These are phyloP conservation scores for Ambrosiella cleistominuta DNA, from an alignment of 2,329 filamentous ascomycete genomes.

Conservation along the genomic window DNA sequence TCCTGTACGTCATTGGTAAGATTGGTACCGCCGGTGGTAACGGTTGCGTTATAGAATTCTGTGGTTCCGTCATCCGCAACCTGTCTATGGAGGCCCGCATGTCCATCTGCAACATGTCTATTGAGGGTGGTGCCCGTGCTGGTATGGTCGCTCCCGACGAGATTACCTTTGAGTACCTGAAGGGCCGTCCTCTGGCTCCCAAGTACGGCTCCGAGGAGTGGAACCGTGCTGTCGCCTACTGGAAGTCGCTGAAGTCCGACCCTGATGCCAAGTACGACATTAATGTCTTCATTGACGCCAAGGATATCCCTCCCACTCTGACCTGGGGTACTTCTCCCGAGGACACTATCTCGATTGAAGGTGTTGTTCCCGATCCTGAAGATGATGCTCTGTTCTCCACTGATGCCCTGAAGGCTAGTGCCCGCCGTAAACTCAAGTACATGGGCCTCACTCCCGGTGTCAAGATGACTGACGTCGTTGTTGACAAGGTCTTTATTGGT, in stretches of 20 bases:
- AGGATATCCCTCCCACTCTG: constrained; percentile 83
- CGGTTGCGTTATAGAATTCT: constrained; percentile 91
- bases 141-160: constrained; percentile 96
- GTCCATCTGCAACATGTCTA: constrained; percentile 99
- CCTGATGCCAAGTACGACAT: constrained; percentile 77
- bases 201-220: constrained; percentile 71
- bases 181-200: constrained; percentile 75
- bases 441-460: constrained; percentile 85
- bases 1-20: constrained; percentile 79
- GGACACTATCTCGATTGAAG: constrained; percentile 88
- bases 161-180: constrained; percentile 86
- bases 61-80: constrained; percentile 74
- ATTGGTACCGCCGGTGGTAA: constrained; percentile 94
- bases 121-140: constrained; percentile 85
- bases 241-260: constrained; percentile 73
- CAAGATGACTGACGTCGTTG: constrained; percentile 71
- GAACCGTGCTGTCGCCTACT: constrained; percentile 76
- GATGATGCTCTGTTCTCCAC: constrained; percentile 45
- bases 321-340: constrained; percentile 97
- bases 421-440: constrained; percentile 73
- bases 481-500: constrained; percentile 97
- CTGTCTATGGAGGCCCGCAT: constrained; percentile 95
- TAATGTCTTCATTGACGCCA: constrained; percentile 75
- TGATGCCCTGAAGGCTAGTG: constrained; percentile 62
- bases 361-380: constrained; percentile 75